Base-by-base conservation (phyloP, 1,139 yeast species). In the Lodderomyces theae region DNA sequence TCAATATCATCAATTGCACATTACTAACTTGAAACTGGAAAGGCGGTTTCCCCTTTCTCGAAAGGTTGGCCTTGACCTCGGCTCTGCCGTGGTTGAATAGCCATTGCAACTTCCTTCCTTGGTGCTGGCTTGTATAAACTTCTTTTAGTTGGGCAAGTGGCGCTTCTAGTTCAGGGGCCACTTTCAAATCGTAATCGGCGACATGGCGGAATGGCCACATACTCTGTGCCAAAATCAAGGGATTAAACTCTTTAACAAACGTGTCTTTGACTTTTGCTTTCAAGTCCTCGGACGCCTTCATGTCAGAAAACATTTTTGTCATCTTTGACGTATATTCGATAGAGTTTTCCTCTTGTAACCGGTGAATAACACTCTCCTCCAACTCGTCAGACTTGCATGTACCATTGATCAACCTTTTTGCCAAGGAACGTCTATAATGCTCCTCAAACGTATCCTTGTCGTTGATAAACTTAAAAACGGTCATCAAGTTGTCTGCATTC, bases 371-470 rank as follows among this genome's bases (percentile, higher is more conserved):
- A 45, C 80, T 69, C 51, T 88, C 94, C 65, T 94, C 99, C 47
- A 89, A 82, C 52, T 81, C 88, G 49, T 82, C 89, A 21, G 94
- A 83, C 24, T 88, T 80, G 34, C 95, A 83, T 25, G 88, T 82
- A 45, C 87, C 85, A 57, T 86, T 84, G 51, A 92, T 90, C 49
- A 94, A 76, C 58, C 99, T 79, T 60, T 85, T 86, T 6, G 97
- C 95, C 52, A 94, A 73, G 57, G 85, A 72, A 52, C 97, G 80
- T 61, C 97, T 82, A 64, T 92, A 94, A 64, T 86, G 86, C 51
- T 84, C 86, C 66, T 92, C 98, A 63, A 94, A 94, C 32, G 94
- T 86, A 68, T 94, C 98, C 61, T 90, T 90, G 61, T 92, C 97
- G 41, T 87, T 90, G 42, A 94, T 77, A 58, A 87, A 92, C 56